A percentile compares a stretch with the other conserved stretches of the same genome.
phyloP scores from a whole-genome alignment of 805 yeast genomes.

The Kluyveromyces wickerhamii region DNA sequence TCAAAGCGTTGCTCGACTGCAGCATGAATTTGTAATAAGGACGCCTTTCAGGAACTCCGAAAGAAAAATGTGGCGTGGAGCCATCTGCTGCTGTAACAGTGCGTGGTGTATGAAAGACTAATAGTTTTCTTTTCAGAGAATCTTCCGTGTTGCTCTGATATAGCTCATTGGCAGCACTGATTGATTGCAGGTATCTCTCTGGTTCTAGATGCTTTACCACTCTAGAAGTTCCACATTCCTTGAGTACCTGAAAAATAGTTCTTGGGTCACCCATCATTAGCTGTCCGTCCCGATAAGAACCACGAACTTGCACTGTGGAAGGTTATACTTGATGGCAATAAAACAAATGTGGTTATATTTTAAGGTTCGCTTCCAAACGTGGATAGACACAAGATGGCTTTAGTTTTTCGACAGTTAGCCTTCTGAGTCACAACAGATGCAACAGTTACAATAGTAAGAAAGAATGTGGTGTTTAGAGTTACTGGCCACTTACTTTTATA shows the following conservation, averaged over 20 bases:
- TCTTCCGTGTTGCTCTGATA: conserved; percentile 19
- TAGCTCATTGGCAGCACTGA: conserved; percentile 21
- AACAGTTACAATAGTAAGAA: no score
- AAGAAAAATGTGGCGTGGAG: conserved; percentile 57
- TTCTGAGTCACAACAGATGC: no score
- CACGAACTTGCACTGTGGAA: no score
- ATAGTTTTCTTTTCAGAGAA: conserved; percentile 7
- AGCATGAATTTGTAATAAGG: conserved; percentile 45
- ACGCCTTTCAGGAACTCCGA: conserved; percentile 58
- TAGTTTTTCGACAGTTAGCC: no score
- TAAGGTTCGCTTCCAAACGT: no score
- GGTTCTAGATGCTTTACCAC: conserved; percentile 19
- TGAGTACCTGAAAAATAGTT: conserved; percentile 17
- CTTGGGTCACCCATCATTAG: conserved; percentile 18
- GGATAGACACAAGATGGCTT: no score
- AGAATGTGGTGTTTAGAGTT: no score
- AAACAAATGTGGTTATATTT: no score
- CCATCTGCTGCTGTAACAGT: conserved; percentile 30
- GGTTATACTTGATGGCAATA: no score
- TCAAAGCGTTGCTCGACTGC: conserved; percentile 51
- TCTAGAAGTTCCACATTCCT: conserved; percentile 18
- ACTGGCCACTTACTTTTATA: no score
- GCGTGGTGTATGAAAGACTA: conserved; percentile 44
- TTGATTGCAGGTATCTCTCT: conserved; percentile 1
- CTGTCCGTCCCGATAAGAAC: no score